Conservation (phyloP, 202 grass and related monocot species). For the Eragrostis tef region DNA sequence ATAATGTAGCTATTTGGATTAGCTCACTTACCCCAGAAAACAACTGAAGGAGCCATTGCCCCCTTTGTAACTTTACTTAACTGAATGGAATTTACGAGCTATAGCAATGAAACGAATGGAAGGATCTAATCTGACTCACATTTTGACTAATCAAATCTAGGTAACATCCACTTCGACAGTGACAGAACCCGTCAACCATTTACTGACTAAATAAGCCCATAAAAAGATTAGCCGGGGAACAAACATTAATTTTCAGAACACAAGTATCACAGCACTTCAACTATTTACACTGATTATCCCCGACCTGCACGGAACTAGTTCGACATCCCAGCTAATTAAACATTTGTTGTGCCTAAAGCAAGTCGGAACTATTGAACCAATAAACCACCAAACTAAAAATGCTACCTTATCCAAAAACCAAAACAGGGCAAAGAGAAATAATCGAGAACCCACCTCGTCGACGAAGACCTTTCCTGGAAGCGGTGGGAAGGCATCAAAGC, state of each 20-base stretch:
- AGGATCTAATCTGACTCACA: neutral
- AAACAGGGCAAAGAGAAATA: neutral
- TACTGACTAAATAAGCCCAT: too few relatives aligned
- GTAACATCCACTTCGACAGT: neutral
- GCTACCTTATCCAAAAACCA: conserved; percentile 22
- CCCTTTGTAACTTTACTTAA: too few relatives aligned
- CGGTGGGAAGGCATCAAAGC: conserved; percentile 61
- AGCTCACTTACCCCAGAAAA: neutral
- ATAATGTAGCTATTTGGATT: neutral
- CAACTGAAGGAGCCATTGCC: neutral
- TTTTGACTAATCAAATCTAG: neutral
- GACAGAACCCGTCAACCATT: neutral
- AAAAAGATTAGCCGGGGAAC: neutral
- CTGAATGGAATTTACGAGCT: conserved; percentile 4
- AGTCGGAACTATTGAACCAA: neutral
- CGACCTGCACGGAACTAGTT: neutral
- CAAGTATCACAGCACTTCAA: neutral
- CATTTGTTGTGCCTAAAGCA: neutral
- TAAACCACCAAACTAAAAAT: conserved; percentile 17
- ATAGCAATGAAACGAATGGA: conserved; percentile 1
- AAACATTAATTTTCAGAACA: neutral
- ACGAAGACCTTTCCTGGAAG: conserved; percentile 63
- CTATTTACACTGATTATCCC: neutral
- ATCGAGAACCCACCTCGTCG: conserved; percentile 57
- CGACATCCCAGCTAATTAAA: neutral